phyloP scores from a whole-genome alignment of 1,284 basidiomycete species.

The Pisolithus thermaeus region DNA sequence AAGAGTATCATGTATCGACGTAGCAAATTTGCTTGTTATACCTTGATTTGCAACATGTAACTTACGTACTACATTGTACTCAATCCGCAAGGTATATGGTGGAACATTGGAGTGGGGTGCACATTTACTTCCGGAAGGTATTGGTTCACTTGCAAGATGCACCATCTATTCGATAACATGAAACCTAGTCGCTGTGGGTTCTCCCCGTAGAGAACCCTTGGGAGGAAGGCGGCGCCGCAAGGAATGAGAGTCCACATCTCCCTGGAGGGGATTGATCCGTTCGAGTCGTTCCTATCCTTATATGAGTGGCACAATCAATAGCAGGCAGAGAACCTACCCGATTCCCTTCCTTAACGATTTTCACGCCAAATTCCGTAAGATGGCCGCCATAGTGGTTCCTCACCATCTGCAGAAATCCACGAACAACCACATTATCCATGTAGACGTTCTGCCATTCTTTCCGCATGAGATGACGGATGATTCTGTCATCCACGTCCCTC shows the following conservation, averaged over 20 bases:
- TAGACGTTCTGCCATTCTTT: slow-evolving; percentile 27
- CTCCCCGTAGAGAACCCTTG: neutral
- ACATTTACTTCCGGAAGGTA: no score
- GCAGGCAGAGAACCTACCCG: slow-evolving; percentile 13
- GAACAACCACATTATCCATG: slow-evolving; percentile 24
- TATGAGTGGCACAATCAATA: neutral
- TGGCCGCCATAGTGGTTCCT: slow-evolving; percentile 31
- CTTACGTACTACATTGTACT: no score
- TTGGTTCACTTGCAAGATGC: no score
- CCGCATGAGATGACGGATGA: slow-evolving; percentile 18
- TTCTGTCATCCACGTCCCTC: slow-evolving; percentile 10
- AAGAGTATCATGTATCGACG: no score
- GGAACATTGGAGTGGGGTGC: no score
- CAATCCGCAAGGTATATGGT: no score
- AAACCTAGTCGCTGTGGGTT: neutral
- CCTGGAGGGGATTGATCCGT: slow-evolving; percentile 4
- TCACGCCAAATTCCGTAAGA: slow-evolving; percentile 20
- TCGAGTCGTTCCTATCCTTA: slow-evolving; percentile 12
- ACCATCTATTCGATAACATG: neutral
- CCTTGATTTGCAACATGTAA: no score
- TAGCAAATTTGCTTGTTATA: no score
- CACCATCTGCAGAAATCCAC: slow-evolving; percentile 26
- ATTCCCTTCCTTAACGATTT: slow-evolving; percentile 8
- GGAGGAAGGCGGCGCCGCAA: neutral
- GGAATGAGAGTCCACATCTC: neutral